These are phyloP conservation scores for Malassezia nana DNA, from an alignment of 1,284 basidiomycete species.

Conservation along the genomic window DNA sequence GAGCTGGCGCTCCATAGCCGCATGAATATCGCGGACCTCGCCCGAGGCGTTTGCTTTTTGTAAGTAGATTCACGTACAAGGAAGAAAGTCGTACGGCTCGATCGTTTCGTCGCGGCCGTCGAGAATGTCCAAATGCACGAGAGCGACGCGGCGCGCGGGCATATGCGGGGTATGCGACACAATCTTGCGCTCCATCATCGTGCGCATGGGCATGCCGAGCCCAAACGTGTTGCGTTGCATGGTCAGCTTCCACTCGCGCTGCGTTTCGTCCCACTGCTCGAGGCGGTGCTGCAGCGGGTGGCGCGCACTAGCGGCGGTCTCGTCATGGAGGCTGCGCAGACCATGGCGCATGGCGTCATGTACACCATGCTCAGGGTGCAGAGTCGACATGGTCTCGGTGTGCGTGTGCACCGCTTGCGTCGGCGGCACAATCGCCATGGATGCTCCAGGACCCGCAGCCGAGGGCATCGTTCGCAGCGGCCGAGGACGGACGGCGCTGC, in stretches of 20 bases:
- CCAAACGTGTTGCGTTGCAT: slow-evolving; percentile 77
- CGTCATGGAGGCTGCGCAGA: slow-evolving; percentile 26
- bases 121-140: slow-evolving; percentile 43
- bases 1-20: slow-evolving; percentile 28
- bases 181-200: slow-evolving; percentile 86
- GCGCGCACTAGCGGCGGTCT: slow-evolving; percentile 24
- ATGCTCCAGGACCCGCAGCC: neutral
- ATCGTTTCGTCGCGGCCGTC: slow-evolving; percentile 43
- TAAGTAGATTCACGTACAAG: slow-evolving; percentile 18
- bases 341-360: slow-evolving; percentile 46
- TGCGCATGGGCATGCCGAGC: slow-evolving; percentile 73
- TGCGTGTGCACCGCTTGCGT: slow-evolving; percentile 17
- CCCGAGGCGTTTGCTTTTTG: neutral
- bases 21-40: slow-evolving; percentile 21
- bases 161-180: slow-evolving; percentile 53
- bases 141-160: slow-evolving; percentile 25
- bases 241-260: slow-evolving; percentile 73
- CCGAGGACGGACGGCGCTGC: too few species aligned
- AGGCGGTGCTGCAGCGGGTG: slow-evolving; percentile 44
- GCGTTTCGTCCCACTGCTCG: slow-evolving; percentile 70
- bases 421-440: slow-evolving; percentile 27
- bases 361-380: slow-evolving; percentile 34
- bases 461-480: neutral
- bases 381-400: slow-evolving; percentile 25
- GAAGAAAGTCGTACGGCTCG: slow-evolving; percentile 41